Conservation (phyloP, 1,284 basidiomycete species). For the Cerrena zonata region DNA sequence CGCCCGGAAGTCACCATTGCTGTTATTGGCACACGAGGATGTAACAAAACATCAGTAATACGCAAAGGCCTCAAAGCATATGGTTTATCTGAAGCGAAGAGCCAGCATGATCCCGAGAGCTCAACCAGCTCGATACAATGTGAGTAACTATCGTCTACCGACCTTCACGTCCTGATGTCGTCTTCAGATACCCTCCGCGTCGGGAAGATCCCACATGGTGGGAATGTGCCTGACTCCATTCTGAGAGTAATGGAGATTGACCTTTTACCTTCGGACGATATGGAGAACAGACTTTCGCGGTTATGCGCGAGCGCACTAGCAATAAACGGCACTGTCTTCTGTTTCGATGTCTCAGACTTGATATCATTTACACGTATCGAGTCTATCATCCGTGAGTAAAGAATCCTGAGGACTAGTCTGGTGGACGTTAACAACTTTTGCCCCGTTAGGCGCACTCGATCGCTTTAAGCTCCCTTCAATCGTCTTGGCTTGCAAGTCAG, state of each 20-base stretch:
- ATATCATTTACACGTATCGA: slow-evolving; percentile 60
- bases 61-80: slow-evolving; percentile 59
- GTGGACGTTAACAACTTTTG: neutral
- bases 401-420: too few relatives aligned
- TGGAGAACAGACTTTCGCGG: neutral
- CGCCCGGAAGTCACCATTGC: slow-evolving; percentile 45
- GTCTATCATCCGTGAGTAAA: slow-evolving; percentile 56
- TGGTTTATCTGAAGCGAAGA: slow-evolving; percentile 44
- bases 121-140: slow-evolving; percentile 16
- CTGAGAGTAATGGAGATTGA: slow-evolving; percentile 58
- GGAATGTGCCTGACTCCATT: slow-evolving; percentile 32
- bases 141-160: slow-evolving; percentile 11
- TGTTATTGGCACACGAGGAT: slow-evolving; percentile 61
- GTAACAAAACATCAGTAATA: slow-evolving; percentile 69
- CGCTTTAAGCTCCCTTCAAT: slow-evolving; percentile 54
- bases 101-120: slow-evolving; percentile 16
- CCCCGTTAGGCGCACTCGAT: slow-evolving; percentile 45
- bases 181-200: slow-evolving; percentile 44
- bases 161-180: slow-evolving; percentile 1
- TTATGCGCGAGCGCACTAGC: slow-evolving; percentile 32
- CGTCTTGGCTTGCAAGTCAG: slow-evolving; percentile 72
- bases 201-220: slow-evolving; percentile 37
- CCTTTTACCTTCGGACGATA: slow-evolving; percentile 14
- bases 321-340: slow-evolving; percentile 68
- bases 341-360: slow-evolving; percentile 62